Percentiles rank a stretch among this genome's conserved stretches.
Conservation (phyloP, 179 eudicot genomes). For the Sideroxylon spinosum region DNA sequence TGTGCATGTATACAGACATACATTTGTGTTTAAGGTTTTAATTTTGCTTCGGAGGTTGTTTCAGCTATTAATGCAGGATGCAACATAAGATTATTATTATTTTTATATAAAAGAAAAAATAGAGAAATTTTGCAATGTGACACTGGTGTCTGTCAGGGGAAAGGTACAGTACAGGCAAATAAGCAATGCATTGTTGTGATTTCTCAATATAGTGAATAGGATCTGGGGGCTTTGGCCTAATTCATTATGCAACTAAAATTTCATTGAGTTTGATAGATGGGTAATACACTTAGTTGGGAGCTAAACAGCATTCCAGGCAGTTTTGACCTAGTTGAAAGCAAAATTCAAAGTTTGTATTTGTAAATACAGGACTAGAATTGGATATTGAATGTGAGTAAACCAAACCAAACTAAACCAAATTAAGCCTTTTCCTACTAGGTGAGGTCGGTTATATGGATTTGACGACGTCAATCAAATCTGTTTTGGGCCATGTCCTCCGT, state of each 20-base stretch:
- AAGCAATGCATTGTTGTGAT: background rate
- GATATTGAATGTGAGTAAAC: background rate
- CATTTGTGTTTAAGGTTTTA: background rate
- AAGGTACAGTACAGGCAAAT: background rate
- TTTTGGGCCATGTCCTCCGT: too few relatives aligned
- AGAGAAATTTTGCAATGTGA: background rate
- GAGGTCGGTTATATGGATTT: too few relatives aligned
- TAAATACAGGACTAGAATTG: background rate
- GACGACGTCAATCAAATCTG: too few relatives aligned
- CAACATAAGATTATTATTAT: background rate
- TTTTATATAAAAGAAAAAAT: background rate
- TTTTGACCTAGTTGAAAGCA: background rate
- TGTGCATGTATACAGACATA: too few relatives aligned
- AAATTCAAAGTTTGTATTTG: background rate
- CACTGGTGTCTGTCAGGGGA: background rate
- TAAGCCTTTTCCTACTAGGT: too few relatives aligned
- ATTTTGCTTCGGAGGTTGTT: background rate
- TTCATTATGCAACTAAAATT: background rate
- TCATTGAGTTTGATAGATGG: constrained; percentile 1
- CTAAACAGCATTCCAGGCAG: background rate
- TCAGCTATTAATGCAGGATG: background rate
- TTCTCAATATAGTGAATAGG: background rate
- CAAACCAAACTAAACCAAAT: too few relatives aligned
- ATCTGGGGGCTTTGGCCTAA: background rate
- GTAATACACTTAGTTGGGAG: background rate